Evolutionary conservation across 805 yeast species (phyloP).

Genomic region (Candida lessepsii): DNA sequence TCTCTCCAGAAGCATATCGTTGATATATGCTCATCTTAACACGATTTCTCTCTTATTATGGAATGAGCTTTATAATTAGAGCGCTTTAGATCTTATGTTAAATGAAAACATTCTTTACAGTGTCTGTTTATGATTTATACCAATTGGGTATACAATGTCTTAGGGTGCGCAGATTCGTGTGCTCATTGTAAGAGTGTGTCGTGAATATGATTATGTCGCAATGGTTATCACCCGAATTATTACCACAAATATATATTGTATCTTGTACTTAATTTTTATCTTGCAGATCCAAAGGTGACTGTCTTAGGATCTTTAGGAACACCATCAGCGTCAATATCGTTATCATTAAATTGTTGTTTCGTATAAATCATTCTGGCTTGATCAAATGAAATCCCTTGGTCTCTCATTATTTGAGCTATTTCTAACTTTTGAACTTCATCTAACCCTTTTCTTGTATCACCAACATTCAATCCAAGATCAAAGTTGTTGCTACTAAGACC

Average conservation of each 20-base stretch:
- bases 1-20: constrained; percentile 37
- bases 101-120: constrained; percentile 5
- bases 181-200: too few relatives aligned
- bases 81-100: background rate
- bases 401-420: constrained; percentile 55
- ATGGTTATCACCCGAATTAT: too few relatives aligned
- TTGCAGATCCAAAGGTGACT: constrained; percentile 35
- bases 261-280: background rate
- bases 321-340: constrained; percentile 64
- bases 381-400: constrained; percentile 55
- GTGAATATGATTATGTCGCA: too few relatives aligned
- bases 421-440: constrained; percentile 51
- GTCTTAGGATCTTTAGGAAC: constrained; percentile 66
- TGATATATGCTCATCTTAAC: constrained; percentile 35
- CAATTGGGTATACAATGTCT: background rate
- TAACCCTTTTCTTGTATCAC: constrained; percentile 63
- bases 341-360: constrained; percentile 41
- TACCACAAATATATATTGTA: too few relatives aligned
- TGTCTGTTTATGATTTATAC: background rate
- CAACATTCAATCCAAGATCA: constrained; percentile 46
- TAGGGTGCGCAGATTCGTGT: too few relatives aligned
- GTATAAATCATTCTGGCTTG: constrained; percentile 62
- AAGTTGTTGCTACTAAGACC: constrained; percentile 64
- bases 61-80: background rate
- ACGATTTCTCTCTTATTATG: background rate